These are phyloP conservation scores for Gamarada debralockiae DNA, from an alignment of 495 filamentous ascomycete genomes.

Conservation along the genomic window DNA sequence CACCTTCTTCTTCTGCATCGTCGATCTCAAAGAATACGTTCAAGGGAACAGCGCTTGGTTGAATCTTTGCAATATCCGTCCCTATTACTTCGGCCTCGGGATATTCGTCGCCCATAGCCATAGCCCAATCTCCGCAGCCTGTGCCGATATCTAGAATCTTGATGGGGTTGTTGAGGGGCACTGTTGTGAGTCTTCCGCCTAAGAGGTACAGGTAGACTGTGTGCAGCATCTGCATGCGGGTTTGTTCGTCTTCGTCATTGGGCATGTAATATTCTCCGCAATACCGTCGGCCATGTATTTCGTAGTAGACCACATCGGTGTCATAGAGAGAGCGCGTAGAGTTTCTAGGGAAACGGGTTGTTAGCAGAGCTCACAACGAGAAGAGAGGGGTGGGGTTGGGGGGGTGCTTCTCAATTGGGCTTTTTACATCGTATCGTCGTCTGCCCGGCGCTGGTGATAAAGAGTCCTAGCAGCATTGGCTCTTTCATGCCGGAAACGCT, in stretches of 20 bases:
- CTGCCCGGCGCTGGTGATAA: conserved; percentile 19
- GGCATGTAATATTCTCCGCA: conserved; percentile 70
- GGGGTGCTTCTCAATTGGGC: not conserved
- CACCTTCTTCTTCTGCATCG: conserved; percentile 52
- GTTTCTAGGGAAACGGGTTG: too few species aligned
- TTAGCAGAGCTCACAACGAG: too few species aligned
- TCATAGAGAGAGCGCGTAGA: conserved; percentile 58
- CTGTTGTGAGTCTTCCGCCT: conserved; percentile 54
- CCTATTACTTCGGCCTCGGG: conserved; percentile 63
- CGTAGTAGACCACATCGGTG: conserved; percentile 47
- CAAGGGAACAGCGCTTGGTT: conserved; percentile 47
- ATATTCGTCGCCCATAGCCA: conserved; percentile 61
- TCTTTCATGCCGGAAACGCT: not conserved
- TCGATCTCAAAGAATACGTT: conserved; percentile 72
- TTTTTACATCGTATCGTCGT: conserved; percentile 43
- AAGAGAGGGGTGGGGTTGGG: not conserved
- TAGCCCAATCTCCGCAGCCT: conserved; percentile 71
- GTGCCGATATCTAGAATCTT: conserved; percentile 69
- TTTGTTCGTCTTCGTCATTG: conserved; percentile 70
- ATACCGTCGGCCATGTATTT: conserved; percentile 67
- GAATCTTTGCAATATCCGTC: conserved; percentile 57
- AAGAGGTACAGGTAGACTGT: conserved; percentile 61
- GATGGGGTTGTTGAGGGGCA: conserved; percentile 43
- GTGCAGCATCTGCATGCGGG: conserved; percentile 63
- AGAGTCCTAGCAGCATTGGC: conserved; percentile 6